Base-by-base conservation (phyloP, 2,329 filamentous ascomycete genomes). In the Podosphaera aphanis region DNA sequence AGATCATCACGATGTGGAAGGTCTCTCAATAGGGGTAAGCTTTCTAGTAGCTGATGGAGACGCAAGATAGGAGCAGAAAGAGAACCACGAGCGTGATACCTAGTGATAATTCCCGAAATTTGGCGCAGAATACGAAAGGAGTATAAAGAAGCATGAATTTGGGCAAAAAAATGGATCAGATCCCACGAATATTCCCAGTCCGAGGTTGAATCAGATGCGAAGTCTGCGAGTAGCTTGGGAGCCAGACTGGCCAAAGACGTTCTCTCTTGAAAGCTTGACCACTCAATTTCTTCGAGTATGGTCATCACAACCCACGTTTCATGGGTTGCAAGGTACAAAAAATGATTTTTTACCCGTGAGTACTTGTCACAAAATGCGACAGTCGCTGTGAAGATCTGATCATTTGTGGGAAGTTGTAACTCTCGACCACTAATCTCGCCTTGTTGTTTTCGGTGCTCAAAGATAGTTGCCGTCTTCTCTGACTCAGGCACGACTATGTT, bases 401-500 rank as follows among this genome's bases (percentile, higher is more conserved):
- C 23, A 5, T 47, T 19, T n/a, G 18, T 31, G n/a, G 55, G 55
- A 21, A 59, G 48, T 42, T 51, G 48, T 36, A 56, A 46, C 43
- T 56, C 54, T 46, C 53, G 48, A 2, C 58, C 58, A 3, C 39
- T 41, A 7, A 53, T 55, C 16, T 50, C 50, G 16, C 49, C 49
- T 10, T 51, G 39, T 43, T 58, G 57, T 27, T 52, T 55, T 35
- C 53, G 51, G 38, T 60, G 53, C 40, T 61, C 59, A 39, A 52
- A 53, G 7, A 59, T 49, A 8, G 47, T 51, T 10, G 31, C 43
- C 3, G 42, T 48, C 31, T 50, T 46, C 27, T 57, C 49, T 6
- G 49, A 23, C 11, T 46, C 33, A n/a, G 59, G 50, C 21, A 57
- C 50, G 3, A 59, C 58, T 3, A 60, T 21, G 47, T 67, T 66